Base-by-base conservation (phyloP, 164 flowering plant genomes). In the Amborella trichopoda region DNA sequence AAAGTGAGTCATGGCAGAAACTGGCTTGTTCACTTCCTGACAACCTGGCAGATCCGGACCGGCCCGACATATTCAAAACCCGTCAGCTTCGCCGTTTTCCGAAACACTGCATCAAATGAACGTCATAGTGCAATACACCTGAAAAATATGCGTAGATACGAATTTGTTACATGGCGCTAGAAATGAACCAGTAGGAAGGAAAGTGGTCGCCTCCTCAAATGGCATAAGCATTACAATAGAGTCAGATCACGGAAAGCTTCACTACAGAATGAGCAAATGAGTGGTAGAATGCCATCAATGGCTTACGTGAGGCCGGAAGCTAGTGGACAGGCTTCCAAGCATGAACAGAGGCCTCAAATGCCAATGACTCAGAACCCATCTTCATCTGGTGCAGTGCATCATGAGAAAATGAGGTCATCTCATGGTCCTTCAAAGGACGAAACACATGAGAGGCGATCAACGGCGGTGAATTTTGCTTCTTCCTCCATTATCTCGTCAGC, bases 291-390 rank as follows among this genome's bases (percentile, higher is more conserved):
- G 33, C 47, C 78, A 26, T 57, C 81, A 36, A 24, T 48, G 56
- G 3, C 62, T 33, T 59, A 56, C 64, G 83, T 71, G 17, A 88
- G 80, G 57, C 85, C 65, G 40, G 95, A 82, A 62, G 62, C 71
- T 3, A 32, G 48, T 52, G 94, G 82, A 61, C 95, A 74, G 55
- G 45, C 59, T 54, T 36, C 51, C 60, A 87, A 78, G 23, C 79
- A 68, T 61, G 86, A 68, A 25, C 68, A 63, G 3, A 86, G 66
- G 48, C 37, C 71, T 54, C 82, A 64, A 16, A 39, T 68, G 39
- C 49, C 75, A 27, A n/a, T n/a, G n/a, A 41, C 46, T 4, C 40
- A 77, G 71, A 27, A 24, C 12, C 13, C 66, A 41, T 44, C 81
- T 30, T 59, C 76, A 49, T 55, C 66, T 46, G 46, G 71, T 44